Conservation (phyloP, 805 yeast genomes). For the Scheffersomyces ergatensis region DNA sequence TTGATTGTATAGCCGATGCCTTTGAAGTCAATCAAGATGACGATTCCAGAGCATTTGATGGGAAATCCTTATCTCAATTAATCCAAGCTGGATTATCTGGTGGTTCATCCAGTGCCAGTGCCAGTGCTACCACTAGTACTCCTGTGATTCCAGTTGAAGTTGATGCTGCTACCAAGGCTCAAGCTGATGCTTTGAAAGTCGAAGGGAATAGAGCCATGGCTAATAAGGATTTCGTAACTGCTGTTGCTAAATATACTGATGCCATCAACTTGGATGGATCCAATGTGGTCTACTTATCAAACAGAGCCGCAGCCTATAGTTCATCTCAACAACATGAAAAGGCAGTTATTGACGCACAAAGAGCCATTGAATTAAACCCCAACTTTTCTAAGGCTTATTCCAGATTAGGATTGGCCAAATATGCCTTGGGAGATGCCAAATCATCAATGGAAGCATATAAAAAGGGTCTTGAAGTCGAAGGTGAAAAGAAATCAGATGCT, state of each 20-base stretch:
- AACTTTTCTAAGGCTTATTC: slow-evolving; percentile 89
- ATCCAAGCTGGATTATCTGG: slow-evolving; percentile 18
- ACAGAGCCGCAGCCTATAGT: slow-evolving; percentile 96
- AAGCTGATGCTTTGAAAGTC: slow-evolving; percentile 81
- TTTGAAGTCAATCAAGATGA: slow-evolving; percentile 62
- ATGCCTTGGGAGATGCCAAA: slow-evolving; percentile 89
- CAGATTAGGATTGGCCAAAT: slow-evolving; percentile 89
- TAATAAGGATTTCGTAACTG: slow-evolving; percentile 61
- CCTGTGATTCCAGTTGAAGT: slow-evolving; percentile 22
- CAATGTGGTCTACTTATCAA: slow-evolving; percentile 84
- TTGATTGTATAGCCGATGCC: slow-evolving; percentile 88
- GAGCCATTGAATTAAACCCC: slow-evolving; percentile 77
- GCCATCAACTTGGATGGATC: slow-evolving; percentile 70
- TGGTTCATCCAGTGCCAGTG: slow-evolving; percentile 29
- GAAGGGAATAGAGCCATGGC: slow-evolving; percentile 94
- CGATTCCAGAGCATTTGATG: slow-evolving; percentile 42
- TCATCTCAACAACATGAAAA: slow-evolving; percentile 68
- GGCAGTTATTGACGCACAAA: slow-evolving; percentile 82
- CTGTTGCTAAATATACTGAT: slow-evolving; percentile 73
- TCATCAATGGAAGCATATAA: slow-evolving; percentile 90
- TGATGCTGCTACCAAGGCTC: slow-evolving; percentile 55
- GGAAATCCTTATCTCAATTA: slow-evolving; percentile 47
- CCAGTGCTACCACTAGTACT: not conserved
- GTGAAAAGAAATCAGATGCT: slow-evolving; percentile 77
- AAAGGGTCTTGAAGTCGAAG: slow-evolving; percentile 83